Evolutionary conservation across 2,329 filamentous ascomycete genomes (phyloP).

Genomic region (Ophidiomyces ophidiicola): DNA sequence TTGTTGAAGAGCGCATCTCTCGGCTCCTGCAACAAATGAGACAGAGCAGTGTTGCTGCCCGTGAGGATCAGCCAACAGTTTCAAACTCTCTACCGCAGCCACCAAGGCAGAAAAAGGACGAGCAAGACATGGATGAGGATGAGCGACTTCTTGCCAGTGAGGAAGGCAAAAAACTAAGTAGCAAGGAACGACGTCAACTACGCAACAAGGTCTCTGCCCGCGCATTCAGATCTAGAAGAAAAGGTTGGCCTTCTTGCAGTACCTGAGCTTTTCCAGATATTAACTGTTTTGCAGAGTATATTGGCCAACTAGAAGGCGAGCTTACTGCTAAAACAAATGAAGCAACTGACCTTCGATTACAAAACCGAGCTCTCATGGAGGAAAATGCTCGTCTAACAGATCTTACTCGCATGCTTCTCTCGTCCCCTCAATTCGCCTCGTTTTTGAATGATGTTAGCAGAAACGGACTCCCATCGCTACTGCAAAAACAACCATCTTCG

Average conservation of each 20-base stretch:
- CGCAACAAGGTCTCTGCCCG: slow-evolving; percentile 97
- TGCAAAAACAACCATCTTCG: slow-evolving; percentile 28
- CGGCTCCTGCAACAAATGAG: slow-evolving; percentile 88
- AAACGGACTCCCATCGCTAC: slow-evolving; percentile 39
- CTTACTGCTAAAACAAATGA: slow-evolving; percentile 74
- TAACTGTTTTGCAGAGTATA: slow-evolving; percentile 71
- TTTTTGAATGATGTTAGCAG: slow-evolving; percentile 60
- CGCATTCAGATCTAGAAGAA: slow-evolving; percentile 93
- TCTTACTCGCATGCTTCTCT: slow-evolving; percentile 67
- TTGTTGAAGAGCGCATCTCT: slow-evolving; percentile 85
- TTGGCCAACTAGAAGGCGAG: slow-evolving; percentile 82
- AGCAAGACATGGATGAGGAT: slow-evolving; percentile 98
- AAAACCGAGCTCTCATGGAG: slow-evolving; percentile 70
- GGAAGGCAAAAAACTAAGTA: slow-evolving; percentile 97
- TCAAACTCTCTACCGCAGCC: slow-evolving; percentile 49
- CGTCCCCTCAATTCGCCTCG: slow-evolving; percentile 69
- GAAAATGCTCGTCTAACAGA: slow-evolving; percentile 74
- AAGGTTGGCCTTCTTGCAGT: slow-evolving; percentile 51
- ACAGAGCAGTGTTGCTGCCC: slow-evolving; percentile 50
- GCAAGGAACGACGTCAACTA: slow-evolving; percentile 92
- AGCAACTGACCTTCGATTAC: slow-evolving; percentile 62
- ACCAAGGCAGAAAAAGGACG: slow-evolving; percentile 72
- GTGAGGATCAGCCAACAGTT: slow-evolving; percentile 34
- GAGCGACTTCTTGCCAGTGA: slow-evolving; percentile 89
- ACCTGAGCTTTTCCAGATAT: slow-evolving; percentile 19